Percentiles rank a stretch among this genome's conserved stretches.
Evolutionary conservation across 2,329 filamentous ascomycete genomes (phyloP).

Genomic region (Calcarisporium arbuscula): DNA sequence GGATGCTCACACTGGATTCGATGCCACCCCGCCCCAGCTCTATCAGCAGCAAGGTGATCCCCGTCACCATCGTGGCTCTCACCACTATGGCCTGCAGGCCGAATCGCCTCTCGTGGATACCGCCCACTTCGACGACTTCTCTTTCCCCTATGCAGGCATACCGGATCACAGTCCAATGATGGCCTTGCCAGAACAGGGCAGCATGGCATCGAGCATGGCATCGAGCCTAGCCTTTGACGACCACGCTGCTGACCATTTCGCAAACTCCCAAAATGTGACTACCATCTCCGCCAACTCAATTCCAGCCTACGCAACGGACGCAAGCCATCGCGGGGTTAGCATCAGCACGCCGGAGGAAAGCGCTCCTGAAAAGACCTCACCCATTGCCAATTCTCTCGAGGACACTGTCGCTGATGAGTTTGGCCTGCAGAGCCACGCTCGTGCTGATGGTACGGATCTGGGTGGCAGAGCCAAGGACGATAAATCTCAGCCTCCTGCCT

Average conservation of each 20-base stretch:
- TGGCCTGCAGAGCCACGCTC: constrained; percentile 39
- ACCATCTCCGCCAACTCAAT: constrained; percentile 4
- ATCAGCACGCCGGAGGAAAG: constrained; percentile 39
- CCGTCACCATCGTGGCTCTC: too few species aligned
- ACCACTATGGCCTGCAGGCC: constrained; percentile 16
- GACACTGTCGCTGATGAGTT: constrained; percentile 54
- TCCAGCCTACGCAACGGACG: constrained; percentile 13
- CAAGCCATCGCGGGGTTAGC: constrained; percentile 16
- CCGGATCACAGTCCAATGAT: constrained; percentile 21
- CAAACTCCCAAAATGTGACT: constrained; percentile 23
- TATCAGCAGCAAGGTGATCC: constrained; percentile 15
- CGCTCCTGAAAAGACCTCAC: constrained; percentile 36
- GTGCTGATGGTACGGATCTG: constrained; percentile 47
- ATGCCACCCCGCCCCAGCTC: constrained; percentile 17
- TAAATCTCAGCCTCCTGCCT: constrained; percentile 57
- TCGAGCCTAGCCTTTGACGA: constrained; percentile 26
- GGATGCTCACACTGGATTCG: constrained; percentile 22
- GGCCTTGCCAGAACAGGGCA: constrained; percentile 23
- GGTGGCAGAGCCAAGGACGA: constrained; percentile 49
- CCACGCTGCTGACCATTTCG: constrained; percentile 26
- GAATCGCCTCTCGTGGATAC: constrained; percentile 32
- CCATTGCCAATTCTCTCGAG: constrained; percentile 41
- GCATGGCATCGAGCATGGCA: too few species aligned
- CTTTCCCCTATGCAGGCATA: constrained; percentile 39
- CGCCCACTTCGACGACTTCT: constrained; percentile 46